Evolutionary conservation across 805 yeast species (phyloP).

Genomic region (Starmerella tilneyi): DNA sequence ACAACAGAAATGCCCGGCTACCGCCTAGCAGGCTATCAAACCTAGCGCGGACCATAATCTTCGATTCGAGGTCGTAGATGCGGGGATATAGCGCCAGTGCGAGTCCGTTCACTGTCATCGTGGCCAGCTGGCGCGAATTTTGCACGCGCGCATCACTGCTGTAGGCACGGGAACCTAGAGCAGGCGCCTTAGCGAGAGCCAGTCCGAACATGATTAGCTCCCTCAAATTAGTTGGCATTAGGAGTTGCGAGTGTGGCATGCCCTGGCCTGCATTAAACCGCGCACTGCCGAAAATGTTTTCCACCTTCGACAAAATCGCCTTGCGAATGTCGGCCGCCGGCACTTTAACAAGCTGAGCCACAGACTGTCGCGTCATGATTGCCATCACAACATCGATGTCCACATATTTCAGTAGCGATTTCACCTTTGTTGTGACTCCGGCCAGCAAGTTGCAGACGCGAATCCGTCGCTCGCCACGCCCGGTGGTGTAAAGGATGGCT

Average conservation of each 20-base stretch:
- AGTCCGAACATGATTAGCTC: conserved; percentile 59
- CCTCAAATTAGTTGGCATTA: conserved; percentile 71
- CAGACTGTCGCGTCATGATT: conserved; percentile 43
- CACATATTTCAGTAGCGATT: conserved; percentile 65
- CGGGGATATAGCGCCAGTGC: conserved; percentile 69
- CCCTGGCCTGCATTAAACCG: conserved; percentile 37
- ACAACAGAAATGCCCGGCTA: conserved; percentile 61
- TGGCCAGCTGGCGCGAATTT: conserved; percentile 42
- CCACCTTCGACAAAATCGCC: conserved; percentile 44
- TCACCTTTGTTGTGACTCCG: conserved; percentile 63
- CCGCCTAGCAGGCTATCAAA: conserved; percentile 34
- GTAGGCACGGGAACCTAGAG: conserved; percentile 44
- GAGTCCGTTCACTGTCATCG: conserved; percentile 47
- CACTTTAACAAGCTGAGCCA: conserved; percentile 32
- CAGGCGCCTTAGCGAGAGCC: conserved; percentile 57
- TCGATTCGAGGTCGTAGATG: conserved; percentile 29
- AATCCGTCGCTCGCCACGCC: conserved; percentile 64
- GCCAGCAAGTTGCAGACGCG: conserved; percentile 78
- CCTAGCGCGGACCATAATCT: conserved; percentile 28
- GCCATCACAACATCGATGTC: conserved; percentile 61
- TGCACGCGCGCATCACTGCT: conserved; percentile 53
- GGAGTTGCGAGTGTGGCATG: conserved; percentile 48
- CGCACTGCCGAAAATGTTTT: conserved; percentile 51
- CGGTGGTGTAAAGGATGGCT: conserved; percentile 64
- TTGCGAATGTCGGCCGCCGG: conserved; percentile 34